Evolutionary conservation across 177 flowering plant species (phyloP), one percentile per base, ranked within the genome.

Genomic region (Telopea speciosissima): DNA sequence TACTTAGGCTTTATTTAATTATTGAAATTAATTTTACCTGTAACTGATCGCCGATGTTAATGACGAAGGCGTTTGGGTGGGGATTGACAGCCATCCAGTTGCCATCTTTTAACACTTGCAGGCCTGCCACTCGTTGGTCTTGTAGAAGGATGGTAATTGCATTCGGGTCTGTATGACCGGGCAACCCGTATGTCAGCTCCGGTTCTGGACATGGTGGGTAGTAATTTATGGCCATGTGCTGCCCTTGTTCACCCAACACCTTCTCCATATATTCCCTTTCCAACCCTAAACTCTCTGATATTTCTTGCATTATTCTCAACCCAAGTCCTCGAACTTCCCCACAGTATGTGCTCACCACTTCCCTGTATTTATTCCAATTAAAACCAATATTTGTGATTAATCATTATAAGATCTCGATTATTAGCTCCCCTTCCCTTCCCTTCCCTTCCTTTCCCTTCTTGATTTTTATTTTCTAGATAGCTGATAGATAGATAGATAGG

Each of bases 151-250:
- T 88, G 7, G 97, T 90, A n/a, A 92, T 81, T 54, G 90, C 85
- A 68, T 90, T 90, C 2, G 94, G 94, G 79, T 92, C 97, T 0
- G 97, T 90, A 72, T 92, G 97, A 7, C 77, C 89, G 0, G 94
- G 96, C 66, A 92, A 72, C 21, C 97, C 97, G 45, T 81, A 89
- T 12, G 97, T 90, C 28, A 90, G 79, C 56, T 92, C 96, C 2
- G 96, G 97, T 66, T 87, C 80, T 0, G 97, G 97, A 64, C 97
- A 92, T 0, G 88, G 85, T 5, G 96, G 97, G 67, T 92, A 92
- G 65, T 70, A 90, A 74, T 92, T 92, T 1, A 92, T 72, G 9
- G 94, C 97, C 97, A 92, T 90, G 68, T 92, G 97, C 69, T 92
- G 97, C 1, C 88, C 97, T 78, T 89, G 96, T 58, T 88, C 88